Percentiles rank a stretch among this genome's conserved stretches.
phyloP scores from a whole-genome alignment of 2,329 filamentous ascomycete genomes.

The Apiospora koreana region DNA sequence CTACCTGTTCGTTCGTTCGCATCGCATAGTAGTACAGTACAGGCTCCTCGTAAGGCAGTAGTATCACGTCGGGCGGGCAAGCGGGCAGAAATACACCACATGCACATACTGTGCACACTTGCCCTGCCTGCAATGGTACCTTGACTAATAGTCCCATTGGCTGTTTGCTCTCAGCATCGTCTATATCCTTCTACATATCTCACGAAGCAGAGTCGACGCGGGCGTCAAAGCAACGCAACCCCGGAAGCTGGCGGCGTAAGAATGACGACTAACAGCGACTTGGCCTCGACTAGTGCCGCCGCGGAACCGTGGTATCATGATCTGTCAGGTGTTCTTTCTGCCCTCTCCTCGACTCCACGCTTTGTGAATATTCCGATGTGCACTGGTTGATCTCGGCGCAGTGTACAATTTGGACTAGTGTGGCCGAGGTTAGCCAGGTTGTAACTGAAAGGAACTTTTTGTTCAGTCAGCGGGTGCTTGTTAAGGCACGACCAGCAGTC shows the following conservation, averaged over 20 bases:
- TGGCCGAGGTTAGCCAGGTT: background rate
- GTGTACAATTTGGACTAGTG: constrained; percentile 1
- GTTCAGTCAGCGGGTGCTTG: background rate
- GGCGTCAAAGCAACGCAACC: constrained; percentile 5
- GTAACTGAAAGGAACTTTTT: background rate
- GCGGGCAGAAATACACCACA: background rate
- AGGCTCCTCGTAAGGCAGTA: background rate
- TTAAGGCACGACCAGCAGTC: background rate
- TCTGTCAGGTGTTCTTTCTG: background rate
- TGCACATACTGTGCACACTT: background rate
- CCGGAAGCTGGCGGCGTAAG: background rate
- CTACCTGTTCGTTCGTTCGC: background rate
- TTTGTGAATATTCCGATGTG: constrained; percentile 4
- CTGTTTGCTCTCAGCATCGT: background rate
- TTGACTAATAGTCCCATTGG: background rate
- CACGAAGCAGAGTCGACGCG: background rate
- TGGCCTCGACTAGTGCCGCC: constrained; percentile 4
- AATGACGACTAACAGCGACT: background rate
- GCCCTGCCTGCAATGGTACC: background rate
- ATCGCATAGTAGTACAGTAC: too few relatives aligned
- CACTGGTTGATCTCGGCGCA: constrained; percentile 1
- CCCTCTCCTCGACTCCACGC: background rate
- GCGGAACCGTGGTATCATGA: background rate
- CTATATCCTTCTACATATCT: background rate
- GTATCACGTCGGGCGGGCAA: background rate